A percentile compares a stretch with the other conserved stretches of the same genome.
Conservation (phyloP, 148 eudicot species). For the Vaccinium darrowii region DNA sequence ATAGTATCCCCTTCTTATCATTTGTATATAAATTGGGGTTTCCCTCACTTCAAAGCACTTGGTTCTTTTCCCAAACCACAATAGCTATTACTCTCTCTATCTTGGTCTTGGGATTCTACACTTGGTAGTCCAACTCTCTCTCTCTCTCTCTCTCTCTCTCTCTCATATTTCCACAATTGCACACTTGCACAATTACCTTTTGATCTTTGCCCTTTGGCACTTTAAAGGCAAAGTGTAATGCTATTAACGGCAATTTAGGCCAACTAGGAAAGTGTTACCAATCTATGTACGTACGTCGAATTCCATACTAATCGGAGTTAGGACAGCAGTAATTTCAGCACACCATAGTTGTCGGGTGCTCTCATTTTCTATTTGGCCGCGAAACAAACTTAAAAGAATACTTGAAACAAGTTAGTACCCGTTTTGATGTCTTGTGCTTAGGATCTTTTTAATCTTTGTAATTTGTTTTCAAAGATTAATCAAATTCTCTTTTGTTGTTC, state of each 20-base stretch:
- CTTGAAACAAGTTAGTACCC: not conserved
- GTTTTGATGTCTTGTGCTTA: no score
- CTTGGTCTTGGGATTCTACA: not conserved
- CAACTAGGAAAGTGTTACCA: not conserved
- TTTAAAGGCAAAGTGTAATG: no score
- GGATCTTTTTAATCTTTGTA: no score
- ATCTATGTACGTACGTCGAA: not conserved
- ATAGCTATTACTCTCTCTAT: no score
- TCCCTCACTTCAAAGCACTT: not conserved
- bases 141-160: no score
- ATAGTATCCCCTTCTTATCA: not conserved
- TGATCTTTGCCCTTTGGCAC: no score
- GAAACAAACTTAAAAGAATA: not conserved
- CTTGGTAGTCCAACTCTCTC: no score
- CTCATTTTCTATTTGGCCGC: not conserved
- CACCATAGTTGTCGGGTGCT: not conserved
- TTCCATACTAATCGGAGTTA: not conserved
- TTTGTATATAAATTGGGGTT: not conserved
- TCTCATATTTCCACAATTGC: no score
- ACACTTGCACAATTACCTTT: no score
- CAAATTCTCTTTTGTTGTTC: no score
- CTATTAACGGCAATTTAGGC: not conserved
- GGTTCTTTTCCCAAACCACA: no score
- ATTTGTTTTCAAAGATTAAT: no score
- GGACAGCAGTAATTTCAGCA: not conserved